These are phyloP conservation scores for Camillea tinctor DNA, from an alignment of 2,329 filamentous ascomycete genomes.

Conservation along the genomic window DNA sequence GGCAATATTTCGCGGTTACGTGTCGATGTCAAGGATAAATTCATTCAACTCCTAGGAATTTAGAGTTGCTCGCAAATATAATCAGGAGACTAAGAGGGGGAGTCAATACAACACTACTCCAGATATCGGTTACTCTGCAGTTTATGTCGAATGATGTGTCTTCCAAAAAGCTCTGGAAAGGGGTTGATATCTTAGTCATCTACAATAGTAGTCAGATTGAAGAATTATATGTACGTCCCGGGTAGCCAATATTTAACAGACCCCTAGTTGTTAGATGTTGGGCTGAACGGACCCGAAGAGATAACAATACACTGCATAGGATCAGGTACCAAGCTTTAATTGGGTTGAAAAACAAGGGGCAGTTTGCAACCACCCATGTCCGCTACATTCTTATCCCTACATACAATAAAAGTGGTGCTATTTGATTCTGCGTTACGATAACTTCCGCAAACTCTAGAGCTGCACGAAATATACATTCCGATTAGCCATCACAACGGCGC, in stretches of 20 bases:
- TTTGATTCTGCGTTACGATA: neutral
- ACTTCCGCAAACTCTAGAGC: neutral
- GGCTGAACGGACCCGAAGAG: neutral
- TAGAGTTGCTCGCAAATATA: neutral
- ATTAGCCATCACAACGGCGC: neutral
- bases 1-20: neutral
- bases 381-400: no score
- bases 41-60: neutral
- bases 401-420: neutral
- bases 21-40: neutral
- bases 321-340: no score
- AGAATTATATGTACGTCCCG: no score
- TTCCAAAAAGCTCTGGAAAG: neutral
- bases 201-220: neutral
- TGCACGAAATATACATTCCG: neutral
- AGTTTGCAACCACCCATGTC: no score
- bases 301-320: neutral
- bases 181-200: neutral
- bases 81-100: neutral
- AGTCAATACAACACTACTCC: neutral
- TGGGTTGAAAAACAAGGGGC: no score
- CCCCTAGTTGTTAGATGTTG: neutral
- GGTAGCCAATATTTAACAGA: neutral
- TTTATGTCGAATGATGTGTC: neutral
- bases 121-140: no score